A percentile compares a stretch with the other conserved stretches of the same genome.
These are phyloP conservation scores for Ascoidea tarda DNA, from an alignment of 805 yeast species.

Conservation along the genomic window DNA sequence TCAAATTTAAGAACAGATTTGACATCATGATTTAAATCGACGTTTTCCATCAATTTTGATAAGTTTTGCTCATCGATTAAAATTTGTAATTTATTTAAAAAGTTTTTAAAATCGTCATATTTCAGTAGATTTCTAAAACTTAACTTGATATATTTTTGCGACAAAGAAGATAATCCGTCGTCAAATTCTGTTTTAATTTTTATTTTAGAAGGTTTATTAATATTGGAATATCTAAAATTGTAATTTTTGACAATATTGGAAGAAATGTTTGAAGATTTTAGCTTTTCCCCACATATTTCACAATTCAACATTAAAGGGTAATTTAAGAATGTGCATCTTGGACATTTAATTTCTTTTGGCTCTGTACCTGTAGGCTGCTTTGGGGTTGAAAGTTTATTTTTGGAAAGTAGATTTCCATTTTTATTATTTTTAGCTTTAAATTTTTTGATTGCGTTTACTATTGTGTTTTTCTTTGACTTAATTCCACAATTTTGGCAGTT, in stretches of 20 bases:
- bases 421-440: background rate
- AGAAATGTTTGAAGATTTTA: conserved; percentile 18
- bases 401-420: background rate
- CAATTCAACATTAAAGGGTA: conserved; percentile 68
- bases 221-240: background rate
- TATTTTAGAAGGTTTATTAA: background rate
- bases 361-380: background rate
- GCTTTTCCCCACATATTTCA: conserved; percentile 71
- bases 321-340: conserved; percentile 66
- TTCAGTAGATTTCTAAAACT: conserved; percentile 5
- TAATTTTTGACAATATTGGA: conserved; percentile 9
- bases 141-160: conserved; percentile 5
- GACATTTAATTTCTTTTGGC: conserved; percentile 21
- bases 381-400: background rate
- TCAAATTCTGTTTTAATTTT: background rate
- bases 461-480: conserved; percentile 22
- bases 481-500: conserved; percentile 54
- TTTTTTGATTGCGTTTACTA: conserved; percentile 18
- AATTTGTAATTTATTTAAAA: conserved; percentile 1
- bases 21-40: background rate
- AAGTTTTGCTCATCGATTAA: background rate
- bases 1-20: background rate
- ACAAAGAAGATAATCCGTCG: too few species aligned
- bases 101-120: conserved; percentile 3
- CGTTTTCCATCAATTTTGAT: background rate